Evolutionary conservation across 225 moss, liverwort and hornwort species (phyloP).

Genomic region (Thuidium tamariscinum): DNA sequence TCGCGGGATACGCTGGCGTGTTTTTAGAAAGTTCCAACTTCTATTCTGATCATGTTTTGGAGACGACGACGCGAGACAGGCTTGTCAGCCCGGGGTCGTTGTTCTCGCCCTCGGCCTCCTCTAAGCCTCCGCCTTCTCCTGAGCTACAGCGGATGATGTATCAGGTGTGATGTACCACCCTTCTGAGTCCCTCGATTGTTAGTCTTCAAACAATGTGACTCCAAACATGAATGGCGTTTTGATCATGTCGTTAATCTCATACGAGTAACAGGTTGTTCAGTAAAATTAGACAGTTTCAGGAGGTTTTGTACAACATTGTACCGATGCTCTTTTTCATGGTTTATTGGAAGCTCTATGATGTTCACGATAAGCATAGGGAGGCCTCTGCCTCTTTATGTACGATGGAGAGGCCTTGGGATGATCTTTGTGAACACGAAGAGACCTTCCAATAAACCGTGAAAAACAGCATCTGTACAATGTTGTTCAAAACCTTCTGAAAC

Average conservation of each 20-base stretch:
- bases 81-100: background rate
- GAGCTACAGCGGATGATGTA: conserved; percentile 26
- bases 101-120: background rate
- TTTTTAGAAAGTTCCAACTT: conserved; percentile 42
- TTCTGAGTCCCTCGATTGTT: background rate
- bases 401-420: background rate
- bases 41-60: background rate
- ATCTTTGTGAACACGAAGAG: background rate
- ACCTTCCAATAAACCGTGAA: background rate
- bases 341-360: background rate
- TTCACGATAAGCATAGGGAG: background rate
- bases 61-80: background rate
- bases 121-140: conserved; percentile 13
- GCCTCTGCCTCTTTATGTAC: background rate
- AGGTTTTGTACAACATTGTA: background rate
- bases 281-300: background rate
- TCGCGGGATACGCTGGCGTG: conserved; percentile 26
- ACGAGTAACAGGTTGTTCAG: background rate
- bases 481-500: background rate
- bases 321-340: background rate
- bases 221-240: background rate
- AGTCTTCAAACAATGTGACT: background rate
- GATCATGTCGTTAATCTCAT: background rate
- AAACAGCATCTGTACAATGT: background rate
- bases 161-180: conserved; percentile 10